A percentile compares a stretch with the other conserved stretches of the same genome.
These are phyloP conservation scores for Lachancea mirantina DNA, from an alignment of 805 yeast species.

Conservation along the genomic window DNA sequence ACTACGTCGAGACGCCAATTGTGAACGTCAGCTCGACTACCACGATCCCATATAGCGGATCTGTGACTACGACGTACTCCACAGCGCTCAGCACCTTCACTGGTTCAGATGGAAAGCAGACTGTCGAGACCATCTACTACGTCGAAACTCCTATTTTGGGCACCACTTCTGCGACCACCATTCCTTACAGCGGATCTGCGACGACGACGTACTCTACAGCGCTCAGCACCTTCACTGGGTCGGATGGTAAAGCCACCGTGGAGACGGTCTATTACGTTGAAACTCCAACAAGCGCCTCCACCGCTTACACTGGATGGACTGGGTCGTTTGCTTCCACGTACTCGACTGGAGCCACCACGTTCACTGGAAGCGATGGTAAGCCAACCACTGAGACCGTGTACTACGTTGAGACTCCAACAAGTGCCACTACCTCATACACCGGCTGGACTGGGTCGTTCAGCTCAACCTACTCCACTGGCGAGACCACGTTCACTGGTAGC, in stretches of 20 bases:
- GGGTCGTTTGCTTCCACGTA: conserved; percentile 9
- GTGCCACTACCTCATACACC: conserved; percentile 5
- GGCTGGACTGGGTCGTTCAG: conserved; percentile 8
- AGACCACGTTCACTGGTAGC: background rate
- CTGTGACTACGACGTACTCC: background rate
- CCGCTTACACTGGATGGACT: conserved; percentile 2
- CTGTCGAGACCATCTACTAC: background rate
- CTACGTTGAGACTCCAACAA: conserved; percentile 11
- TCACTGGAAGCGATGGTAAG: conserved; percentile 9
- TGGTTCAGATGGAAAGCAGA: background rate
- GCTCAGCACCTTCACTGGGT: conserved; percentile 2
- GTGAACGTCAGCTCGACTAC: conserved; percentile 5
- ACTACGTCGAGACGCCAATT: conserved; percentile 6
- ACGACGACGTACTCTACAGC: conserved; percentile 10
- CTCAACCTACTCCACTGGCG: conserved; percentile 4
- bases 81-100: conserved; percentile 2
- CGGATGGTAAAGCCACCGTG: conserved; percentile 7
- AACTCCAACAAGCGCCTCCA: conserved; percentile 3
- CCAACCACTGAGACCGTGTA: conserved; percentile 9
- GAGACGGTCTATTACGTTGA: conserved; percentile 6
- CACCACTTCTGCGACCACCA: conserved; percentile 5
- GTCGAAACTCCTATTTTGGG: conserved; percentile 9
- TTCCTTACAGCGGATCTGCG: conserved; percentile 4
- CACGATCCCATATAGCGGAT: conserved; percentile 5
- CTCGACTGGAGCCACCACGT: conserved; percentile 9